Conservation (phyloP, 257 asterid species). For the Nicotiana tabacum region DNA sequence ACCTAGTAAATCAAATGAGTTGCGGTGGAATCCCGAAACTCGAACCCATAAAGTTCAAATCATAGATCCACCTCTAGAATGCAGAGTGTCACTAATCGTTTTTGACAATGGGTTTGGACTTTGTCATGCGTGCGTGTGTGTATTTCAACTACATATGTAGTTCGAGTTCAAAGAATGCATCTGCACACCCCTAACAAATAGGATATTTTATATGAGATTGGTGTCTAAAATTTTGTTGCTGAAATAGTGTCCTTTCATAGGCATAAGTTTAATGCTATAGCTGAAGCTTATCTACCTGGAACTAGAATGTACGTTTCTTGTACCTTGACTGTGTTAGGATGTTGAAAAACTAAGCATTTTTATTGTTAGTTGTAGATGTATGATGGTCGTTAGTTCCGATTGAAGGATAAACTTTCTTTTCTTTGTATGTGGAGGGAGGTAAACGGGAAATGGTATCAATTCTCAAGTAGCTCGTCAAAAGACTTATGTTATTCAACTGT, state of each 20-base stretch:
- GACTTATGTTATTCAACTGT: background rate
- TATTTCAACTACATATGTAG: background rate
- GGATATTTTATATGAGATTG: background rate
- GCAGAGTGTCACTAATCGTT: background rate
- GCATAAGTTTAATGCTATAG: background rate
- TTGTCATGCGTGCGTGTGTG: background rate
- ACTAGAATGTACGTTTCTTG: background rate
- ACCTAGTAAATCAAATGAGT: no score
- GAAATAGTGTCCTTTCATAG: background rate
- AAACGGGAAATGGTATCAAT: background rate
- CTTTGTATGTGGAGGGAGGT: background rate
- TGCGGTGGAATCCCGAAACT: no score
- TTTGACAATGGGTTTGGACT: background rate
- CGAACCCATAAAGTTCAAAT: no score
- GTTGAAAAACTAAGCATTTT: background rate
- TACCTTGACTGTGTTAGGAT: background rate
- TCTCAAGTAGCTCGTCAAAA: background rate
- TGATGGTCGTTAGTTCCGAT: background rate
- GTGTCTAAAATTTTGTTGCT: background rate
- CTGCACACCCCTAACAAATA: background rate
- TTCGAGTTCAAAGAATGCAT: background rate
- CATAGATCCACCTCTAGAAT: no score
- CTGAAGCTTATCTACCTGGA: background rate
- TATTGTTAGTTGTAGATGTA: background rate
- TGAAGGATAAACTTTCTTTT: background rate